These are phyloP conservation scores for Talaromyces marneffei DNA, from an alignment of 2,329 filamentous ascomycete species.

Conservation along the genomic window DNA sequence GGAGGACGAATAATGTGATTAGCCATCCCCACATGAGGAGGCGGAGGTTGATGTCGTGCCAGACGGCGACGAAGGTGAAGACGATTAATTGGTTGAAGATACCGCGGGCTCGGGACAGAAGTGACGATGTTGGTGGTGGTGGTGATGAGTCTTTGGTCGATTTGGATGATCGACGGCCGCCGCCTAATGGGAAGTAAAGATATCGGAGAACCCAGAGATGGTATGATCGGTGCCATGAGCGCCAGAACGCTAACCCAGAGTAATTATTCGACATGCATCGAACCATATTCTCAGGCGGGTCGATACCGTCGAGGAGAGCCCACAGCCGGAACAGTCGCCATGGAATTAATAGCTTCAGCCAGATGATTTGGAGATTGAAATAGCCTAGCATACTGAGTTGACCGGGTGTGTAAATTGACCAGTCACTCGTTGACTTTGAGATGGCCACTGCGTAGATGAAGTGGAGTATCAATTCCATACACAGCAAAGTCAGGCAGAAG, in stretches of 20 bases:
- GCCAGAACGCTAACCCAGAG: conserved; percentile 86
- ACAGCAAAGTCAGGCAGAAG: conserved; percentile 71
- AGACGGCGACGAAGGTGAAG: conserved; percentile 95
- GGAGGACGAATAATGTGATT: conserved; percentile 86
- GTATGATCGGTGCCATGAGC: conserved; percentile 89
- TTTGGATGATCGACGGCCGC: conserved; percentile 36
- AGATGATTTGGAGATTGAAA: conserved; percentile 95
- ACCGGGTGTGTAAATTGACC: conserved; percentile 76
- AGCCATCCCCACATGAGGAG: conserved; percentile 96
- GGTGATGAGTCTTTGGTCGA: conserved; percentile 24
- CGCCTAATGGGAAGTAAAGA: conserved; percentile 86
- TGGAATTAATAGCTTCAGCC: conserved; percentile 86
- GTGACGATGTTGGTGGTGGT: conserved; percentile 18
- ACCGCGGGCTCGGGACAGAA: conserved; percentile 50
- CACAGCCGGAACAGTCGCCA: conserved; percentile 99
- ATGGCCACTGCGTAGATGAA: conserved; percentile 93
- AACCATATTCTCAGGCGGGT: conserved; percentile 97
- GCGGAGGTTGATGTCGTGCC: conserved; percentile 92
- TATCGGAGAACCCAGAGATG: conserved; percentile 94
- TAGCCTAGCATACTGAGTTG: conserved; percentile 87
- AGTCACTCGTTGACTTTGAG: conserved; percentile 70
- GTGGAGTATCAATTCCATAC: conserved; percentile 88
- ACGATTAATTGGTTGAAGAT: conserved; percentile 73
- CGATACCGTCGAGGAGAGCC: conserved; percentile 82
- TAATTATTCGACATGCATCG: conserved; percentile 95